These are phyloP conservation scores for Colletotrichum chrysophilum DNA, from an alignment of 2,329 filamentous ascomycete genomes.

Conservation along the genomic window DNA sequence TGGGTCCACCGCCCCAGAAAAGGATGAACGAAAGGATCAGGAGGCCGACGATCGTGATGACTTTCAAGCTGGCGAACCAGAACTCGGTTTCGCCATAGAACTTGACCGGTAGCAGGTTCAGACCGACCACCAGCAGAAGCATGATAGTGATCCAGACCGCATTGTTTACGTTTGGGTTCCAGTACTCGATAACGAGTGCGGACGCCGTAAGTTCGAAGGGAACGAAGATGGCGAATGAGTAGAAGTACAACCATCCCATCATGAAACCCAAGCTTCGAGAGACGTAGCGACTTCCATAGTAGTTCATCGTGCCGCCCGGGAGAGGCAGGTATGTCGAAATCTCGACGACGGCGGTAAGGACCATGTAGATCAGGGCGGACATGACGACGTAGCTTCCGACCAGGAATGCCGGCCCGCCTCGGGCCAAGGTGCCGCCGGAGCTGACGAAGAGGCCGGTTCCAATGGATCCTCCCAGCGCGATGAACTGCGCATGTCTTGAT, in stretches of 20 bases:
- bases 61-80: conserved; percentile 60
- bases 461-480: conserved; percentile 52
- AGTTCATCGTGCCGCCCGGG: not conserved
- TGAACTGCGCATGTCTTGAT: conserved; percentile 49
- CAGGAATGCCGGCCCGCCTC: not conserved
- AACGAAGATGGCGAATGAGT: conserved; percentile 43
- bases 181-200: conserved; percentile 25
- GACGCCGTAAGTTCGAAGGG: conserved; percentile 29
- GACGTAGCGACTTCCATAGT: conserved; percentile 46
- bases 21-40: conserved; percentile 62
- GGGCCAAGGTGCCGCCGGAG: conserved; percentile 38
- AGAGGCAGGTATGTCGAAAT: conserved; percentile 34
- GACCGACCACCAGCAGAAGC: conserved; percentile 14
- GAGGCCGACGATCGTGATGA: conserved; percentile 60
- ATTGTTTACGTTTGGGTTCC: conserved; percentile 9
- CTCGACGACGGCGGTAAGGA: conserved; percentile 36
- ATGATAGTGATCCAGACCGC: conserved; percentile 24
- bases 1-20: conserved; percentile 21
- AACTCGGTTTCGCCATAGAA: conserved; percentile 63
- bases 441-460: conserved; percentile 53
- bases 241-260: conserved; percentile 67
- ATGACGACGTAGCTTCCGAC: not conserved
- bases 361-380: conserved; percentile 34
- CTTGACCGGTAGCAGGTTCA: conserved; percentile 15
- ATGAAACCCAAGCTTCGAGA: conserved; percentile 60